Evolutionary conservation across 495 filamentous ascomycete genomes (phyloP), one percentile per base, ranked within the genome.

Genomic region (Penicillium taxi): DNA sequence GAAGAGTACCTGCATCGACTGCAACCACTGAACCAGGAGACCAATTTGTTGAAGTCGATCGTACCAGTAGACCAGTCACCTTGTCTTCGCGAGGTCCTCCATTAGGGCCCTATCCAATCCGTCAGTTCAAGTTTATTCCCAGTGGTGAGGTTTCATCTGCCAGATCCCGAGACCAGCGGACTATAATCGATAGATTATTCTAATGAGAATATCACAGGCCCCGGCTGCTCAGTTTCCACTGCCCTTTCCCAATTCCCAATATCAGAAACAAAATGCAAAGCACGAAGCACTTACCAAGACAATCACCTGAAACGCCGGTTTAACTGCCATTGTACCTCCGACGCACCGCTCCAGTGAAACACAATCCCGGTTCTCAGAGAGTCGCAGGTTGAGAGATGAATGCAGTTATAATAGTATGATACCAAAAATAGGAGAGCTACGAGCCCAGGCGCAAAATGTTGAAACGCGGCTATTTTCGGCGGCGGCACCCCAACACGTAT

Each of bases 21-120:
- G 87, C 90, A 5, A 96, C 63, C 8, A 94, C 51, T 0, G 88
- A 94, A 20, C 81, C 79, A 48, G 75, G 81, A 15, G 72, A 53
- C 91, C 91, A 98, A 26, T 72, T 69, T 21, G 78, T 75, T n/a
- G 78, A 67, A 6, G 78, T 72, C 2, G 88, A 89, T 30, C 90
- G 82, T 26, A 96, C 82, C 2, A 98, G 75, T 23, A 96, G 73
- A 7, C 86, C 87, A 3, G 91, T 96, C 3, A 88, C 81, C 48
- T 86, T 84, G 50, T 87, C 79, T 66, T 98, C 91, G 45, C 74
- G 74, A 7, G 91, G 91, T 19, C 91, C 91, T 47, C 91, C 91
- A 34, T 86, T 87, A 19, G 86, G 78, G 36, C 91, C 91, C 89
- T 96, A 17, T 34, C 13, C n/a, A n/a, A n/a, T 17, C n/a, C 29